Base-by-base conservation (phyloP, 768 basidiomycete species). In the Mycena latifolia region DNA sequence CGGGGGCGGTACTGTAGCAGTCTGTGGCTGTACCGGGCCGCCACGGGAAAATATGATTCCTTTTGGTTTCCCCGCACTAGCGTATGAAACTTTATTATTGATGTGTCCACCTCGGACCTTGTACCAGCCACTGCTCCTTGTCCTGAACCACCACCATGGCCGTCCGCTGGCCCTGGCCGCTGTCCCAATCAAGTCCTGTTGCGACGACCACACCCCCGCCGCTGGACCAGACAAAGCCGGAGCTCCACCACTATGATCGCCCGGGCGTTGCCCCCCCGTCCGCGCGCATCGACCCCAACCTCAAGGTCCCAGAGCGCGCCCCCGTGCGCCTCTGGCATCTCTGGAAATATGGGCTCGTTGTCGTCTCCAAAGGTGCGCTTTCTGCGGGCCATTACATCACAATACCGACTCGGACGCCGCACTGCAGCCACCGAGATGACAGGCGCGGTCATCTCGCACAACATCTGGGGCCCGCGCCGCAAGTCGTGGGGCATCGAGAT, bases 401-500 rank as follows among this genome's bases (percentile, higher is more conserved):
- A 14, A 24, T 51, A 50, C 45, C 28, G 18, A 33, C 5, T n/a
- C n/a, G n/a, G n/a, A n/a, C 3, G 22, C 10, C 35, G 20, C 1
- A 62, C 25, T 50, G 11, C 61, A 84, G 82, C 81, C 35, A 84
- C 82, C 47, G 82, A 82, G 65, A 71, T 86, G 46, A 88, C 89
- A 5, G 79, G 84, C 15, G 95, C 94, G 57, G 84, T 98, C 27
- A 77, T 97, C 51, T 82, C 85, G 9, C 92, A 98, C 75, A 88
- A 91, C 67, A 79, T 98, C 43, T 92, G 89, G 82, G 97, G 97
- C 4, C 96, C 97, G 0, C 89, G 92, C 46, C 89, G 89, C 74
- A 92, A 92, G 74, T 90, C 92, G 8, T 99, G 97, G 97, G 95
- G 96, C 0, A 89, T 96, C 57, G 92, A 94, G 79, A 94, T 98